These are phyloP conservation scores for Phycomyces blakesleeanus DNA, from an alignment of 192 early-diverging fungal genomes.

Conservation along the genomic window DNA sequence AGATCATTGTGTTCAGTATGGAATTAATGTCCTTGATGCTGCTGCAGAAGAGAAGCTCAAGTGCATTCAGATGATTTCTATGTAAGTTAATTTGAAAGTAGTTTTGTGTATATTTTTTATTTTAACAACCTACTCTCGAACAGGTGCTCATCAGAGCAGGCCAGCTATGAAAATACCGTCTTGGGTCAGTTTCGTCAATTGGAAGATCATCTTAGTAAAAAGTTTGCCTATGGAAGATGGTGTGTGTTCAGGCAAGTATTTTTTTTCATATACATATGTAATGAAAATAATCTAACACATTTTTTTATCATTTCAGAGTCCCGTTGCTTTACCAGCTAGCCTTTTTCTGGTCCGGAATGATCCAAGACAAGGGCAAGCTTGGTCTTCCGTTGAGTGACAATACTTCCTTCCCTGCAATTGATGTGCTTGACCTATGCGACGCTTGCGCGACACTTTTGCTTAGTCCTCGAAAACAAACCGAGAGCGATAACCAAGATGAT, in stretches of 20 bases:
- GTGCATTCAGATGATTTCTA: constrained; percentile 1
- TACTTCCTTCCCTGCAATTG: background rate
- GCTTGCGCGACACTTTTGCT: background rate
- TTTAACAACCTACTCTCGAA: background rate
- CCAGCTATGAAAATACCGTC: background rate
- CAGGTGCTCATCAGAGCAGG: background rate
- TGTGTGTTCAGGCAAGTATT: background rate
- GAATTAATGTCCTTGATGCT: background rate
- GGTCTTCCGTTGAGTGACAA: background rate
- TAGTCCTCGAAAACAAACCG: background rate
- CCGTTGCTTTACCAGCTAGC: background rate
- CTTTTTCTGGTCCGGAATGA: constrained; percentile 1
- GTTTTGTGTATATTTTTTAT: background rate
- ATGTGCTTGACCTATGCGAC: background rate
- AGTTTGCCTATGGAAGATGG: background rate
- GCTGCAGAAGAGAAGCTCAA: background rate
- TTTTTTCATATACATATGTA: background rate
- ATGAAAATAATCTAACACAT: background rate
- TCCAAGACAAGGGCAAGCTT: background rate
- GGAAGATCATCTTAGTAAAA: background rate
- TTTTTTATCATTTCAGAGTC: background rate
- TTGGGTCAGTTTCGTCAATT: background rate
- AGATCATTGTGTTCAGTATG: background rate
- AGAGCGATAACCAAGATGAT: background rate
- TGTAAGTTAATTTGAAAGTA: background rate